These are phyloP conservation scores for Colletotrichum sp. DNA, from an alignment of 2,329 filamentous ascomycete species.

Conservation along the genomic window DNA sequence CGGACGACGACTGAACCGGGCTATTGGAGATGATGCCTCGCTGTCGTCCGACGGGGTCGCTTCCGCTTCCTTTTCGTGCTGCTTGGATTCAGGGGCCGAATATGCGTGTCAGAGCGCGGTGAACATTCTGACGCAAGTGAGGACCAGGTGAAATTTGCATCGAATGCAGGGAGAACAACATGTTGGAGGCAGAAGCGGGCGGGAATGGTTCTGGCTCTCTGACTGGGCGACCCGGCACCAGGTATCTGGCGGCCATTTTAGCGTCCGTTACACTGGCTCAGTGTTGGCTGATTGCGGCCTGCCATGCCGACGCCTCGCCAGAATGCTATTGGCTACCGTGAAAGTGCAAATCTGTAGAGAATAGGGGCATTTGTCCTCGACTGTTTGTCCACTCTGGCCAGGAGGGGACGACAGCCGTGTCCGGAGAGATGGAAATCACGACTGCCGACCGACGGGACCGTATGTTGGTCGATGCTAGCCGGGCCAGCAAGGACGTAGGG, in stretches of 20 bases:
- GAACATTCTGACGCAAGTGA: neutral
- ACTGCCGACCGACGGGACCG: neutral
- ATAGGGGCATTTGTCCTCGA: slow-evolving; percentile 2
- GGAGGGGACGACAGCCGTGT: neutral
- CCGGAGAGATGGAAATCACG: neutral
- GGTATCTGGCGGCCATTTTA: neutral
- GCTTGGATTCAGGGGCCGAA: neutral
- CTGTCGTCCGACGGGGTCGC: neutral
- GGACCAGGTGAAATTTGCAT: neutral
- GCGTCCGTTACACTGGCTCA: slow-evolving; percentile 9
- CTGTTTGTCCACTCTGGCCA: neutral
- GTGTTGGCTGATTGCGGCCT: neutral
- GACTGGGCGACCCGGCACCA: neutral
- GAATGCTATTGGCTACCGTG: neutral
- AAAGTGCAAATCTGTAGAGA: neutral
- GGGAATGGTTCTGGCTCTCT: neutral
- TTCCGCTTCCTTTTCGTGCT: neutral
- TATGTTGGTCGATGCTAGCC: neutral
- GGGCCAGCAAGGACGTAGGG: neutral
- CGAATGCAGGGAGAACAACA: slow-evolving; percentile 11
- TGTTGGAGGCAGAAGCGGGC: slow-evolving; percentile 1
- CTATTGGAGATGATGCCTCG: neutral
- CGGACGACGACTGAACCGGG: neutral
- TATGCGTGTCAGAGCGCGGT: neutral
- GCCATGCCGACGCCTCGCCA: neutral